Percentiles rank a stretch among this genome's conserved stretches.
These are phyloP conservation scores for Vigna trinervia DNA, from an alignment of 306 rosid species.

Conservation along the genomic window DNA sequence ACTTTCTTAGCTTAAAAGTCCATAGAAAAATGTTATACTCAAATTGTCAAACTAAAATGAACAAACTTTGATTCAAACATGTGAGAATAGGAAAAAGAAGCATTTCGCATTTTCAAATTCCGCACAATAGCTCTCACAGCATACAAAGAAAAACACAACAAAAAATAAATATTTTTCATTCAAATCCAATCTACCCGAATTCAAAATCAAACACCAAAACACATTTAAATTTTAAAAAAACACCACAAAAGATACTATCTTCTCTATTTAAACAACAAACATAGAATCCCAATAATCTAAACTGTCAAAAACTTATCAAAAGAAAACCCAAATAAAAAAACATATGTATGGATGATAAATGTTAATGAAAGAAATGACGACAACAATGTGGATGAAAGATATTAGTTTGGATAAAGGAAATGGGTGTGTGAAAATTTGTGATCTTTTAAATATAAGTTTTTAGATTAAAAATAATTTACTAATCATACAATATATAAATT, in stretches of 20 bases:
- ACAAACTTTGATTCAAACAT: conserved; percentile 30
- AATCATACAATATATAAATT: too few species aligned
- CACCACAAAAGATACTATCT: neutral
- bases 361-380: too few species aligned
- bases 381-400: too few species aligned
- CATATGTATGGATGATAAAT: too few species aligned
- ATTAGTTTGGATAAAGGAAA: too few species aligned
- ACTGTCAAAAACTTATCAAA: neutral
- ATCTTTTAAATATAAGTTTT: too few species aligned
- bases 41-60: neutral
- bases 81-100: neutral
- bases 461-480: too few species aligned
- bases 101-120: neutral
- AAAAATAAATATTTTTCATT: conserved; percentile 15
- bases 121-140: neutral
- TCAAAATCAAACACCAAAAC: conserved; percentile 18
- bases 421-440: too few species aligned
- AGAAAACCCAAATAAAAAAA: neutral
- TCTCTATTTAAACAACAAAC: conserved; percentile 1
- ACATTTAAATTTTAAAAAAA: conserved; percentile 5
- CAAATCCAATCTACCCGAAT: conserved; percentile 7
- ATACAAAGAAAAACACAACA: neutral
- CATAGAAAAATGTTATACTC: neutral
- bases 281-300: neutral
- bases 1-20: too few species aligned